Conservation (phyloP, 306 rosid species). For the Astragalus membranaceus region DNA sequence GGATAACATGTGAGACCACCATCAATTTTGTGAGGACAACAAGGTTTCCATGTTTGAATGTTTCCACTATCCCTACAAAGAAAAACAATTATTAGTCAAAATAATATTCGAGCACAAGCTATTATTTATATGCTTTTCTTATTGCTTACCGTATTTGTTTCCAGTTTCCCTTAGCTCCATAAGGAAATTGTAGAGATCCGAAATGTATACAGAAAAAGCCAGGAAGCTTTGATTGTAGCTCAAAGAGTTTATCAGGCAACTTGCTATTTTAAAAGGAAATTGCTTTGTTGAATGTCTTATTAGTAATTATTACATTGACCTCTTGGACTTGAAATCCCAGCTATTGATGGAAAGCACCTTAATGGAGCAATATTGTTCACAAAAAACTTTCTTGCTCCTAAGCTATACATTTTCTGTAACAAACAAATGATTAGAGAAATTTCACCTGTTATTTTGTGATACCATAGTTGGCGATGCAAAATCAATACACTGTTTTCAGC, state of each 20-base stretch:
- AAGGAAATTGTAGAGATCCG: slow-evolving; percentile 21
- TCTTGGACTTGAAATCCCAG: slow-evolving; percentile 12
- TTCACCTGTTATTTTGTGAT: neutral
- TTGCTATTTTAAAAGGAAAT: slow-evolving; percentile 11
- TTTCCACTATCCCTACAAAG: slow-evolving; percentile 28
- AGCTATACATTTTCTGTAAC: slow-evolving; percentile 23
- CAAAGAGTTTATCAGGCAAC: slow-evolving; percentile 8
- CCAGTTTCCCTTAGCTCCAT: slow-evolving; percentile 14
- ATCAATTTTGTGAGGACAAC: slow-evolving; percentile 23
- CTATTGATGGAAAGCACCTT: slow-evolving; percentile 28
- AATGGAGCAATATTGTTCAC: slow-evolving; percentile 30
- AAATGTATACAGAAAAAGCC: slow-evolving; percentile 8
- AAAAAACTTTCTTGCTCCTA: slow-evolving; percentile 35
- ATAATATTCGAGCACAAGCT: neutral
- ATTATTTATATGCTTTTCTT: neutral
- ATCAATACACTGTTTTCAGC: no score
- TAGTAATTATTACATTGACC: slow-evolving; percentile 24
- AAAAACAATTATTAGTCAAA: neutral
- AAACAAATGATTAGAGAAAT: neutral
- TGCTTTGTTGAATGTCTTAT: neutral
- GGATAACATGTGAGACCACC: slow-evolving; percentile 17
- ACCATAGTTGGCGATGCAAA: no score
- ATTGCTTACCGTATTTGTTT: slow-evolving; percentile 16
- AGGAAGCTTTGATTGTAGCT: slow-evolving; percentile 23
- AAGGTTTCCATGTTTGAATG: slow-evolving; percentile 29